phyloP scores from a whole-genome alignment of 2,329 filamentous ascomycete genomes.

The Calonectria multiphialidica region DNA sequence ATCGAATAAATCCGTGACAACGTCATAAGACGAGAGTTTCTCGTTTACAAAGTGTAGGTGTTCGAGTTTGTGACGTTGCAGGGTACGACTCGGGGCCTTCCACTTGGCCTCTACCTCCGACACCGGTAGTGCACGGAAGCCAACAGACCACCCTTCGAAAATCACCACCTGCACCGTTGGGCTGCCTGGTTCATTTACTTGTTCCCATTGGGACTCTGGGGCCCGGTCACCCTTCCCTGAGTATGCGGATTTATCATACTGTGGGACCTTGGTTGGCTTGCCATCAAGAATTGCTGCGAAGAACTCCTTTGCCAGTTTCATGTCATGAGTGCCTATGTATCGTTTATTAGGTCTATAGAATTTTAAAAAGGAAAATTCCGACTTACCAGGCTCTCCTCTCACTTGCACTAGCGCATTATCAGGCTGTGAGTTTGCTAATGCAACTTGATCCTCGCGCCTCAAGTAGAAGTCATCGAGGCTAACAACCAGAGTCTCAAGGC shows the following conservation, averaged over 20 bases:
- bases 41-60: background rate
- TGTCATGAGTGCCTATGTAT: background rate
- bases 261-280: background rate
- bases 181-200: background rate
- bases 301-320: slow-evolving; percentile 1
- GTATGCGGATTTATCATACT: background rate
- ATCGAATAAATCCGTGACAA: background rate
- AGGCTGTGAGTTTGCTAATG: background rate
- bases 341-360: background rate
- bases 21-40: background rate
- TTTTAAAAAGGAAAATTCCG: background rate
- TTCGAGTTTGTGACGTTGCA: background rate
- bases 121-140: background rate
- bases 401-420: slow-evolving; percentile 1
- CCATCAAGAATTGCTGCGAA: background rate
- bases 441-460: background rate
- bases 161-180: background rate
- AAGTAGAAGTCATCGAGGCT: slow-evolving; percentile 4
- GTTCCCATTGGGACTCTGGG: background rate
- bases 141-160: background rate
- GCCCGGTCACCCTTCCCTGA: background rate
- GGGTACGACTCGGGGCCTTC: background rate
- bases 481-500: background rate
- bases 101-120: background rate
- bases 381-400: slow-evolving; percentile 1